phyloP scores from a whole-genome alignment of 768 basidiomycete genomes.

The Lactarius trivialis region DNA sequence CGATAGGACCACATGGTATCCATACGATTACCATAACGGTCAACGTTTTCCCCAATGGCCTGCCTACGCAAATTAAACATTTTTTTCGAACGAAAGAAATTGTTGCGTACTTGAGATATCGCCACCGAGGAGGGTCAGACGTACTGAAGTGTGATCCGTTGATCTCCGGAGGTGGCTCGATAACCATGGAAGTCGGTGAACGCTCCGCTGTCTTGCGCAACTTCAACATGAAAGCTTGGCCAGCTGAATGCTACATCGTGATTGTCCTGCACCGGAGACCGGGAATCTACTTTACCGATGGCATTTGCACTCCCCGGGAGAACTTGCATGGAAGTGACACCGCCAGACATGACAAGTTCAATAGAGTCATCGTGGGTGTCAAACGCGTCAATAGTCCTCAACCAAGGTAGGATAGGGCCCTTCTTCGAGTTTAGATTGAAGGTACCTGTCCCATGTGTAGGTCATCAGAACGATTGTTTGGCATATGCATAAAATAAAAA shows the following conservation, averaged over 20 bases:
- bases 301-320: conserved; percentile 72
- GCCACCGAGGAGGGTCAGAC: conserved; percentile 51
- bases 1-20: conserved; percentile 76
- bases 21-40: conserved; percentile 44
- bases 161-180: conserved; percentile 74
- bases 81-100: neutral
- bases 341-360: conserved; percentile 72
- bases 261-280: conserved; percentile 15
- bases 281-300: conserved; percentile 44
- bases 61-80: conserved; percentile 30
- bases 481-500: conserved; percentile 2
- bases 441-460: conserved; percentile 33
- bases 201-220: conserved; percentile 70
- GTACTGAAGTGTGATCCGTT: conserved; percentile 38
- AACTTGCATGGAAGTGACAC: conserved; percentile 79
- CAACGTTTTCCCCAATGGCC: conserved; percentile 14
- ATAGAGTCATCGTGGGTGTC: conserved; percentile 81
- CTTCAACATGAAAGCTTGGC: conserved; percentile 85
- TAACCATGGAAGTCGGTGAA: conserved; percentile 71
- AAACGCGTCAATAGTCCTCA: conserved; percentile 77
- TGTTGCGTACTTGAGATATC: conserved; percentile 66
- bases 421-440: conserved; percentile 58
- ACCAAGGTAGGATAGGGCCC: conserved; percentile 67
- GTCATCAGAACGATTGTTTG: neutral
- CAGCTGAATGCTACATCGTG: conserved; percentile 41